Evolutionary conservation across 495 filamentous ascomycete species (phyloP).

Genomic region (Xylaria longipes): DNA sequence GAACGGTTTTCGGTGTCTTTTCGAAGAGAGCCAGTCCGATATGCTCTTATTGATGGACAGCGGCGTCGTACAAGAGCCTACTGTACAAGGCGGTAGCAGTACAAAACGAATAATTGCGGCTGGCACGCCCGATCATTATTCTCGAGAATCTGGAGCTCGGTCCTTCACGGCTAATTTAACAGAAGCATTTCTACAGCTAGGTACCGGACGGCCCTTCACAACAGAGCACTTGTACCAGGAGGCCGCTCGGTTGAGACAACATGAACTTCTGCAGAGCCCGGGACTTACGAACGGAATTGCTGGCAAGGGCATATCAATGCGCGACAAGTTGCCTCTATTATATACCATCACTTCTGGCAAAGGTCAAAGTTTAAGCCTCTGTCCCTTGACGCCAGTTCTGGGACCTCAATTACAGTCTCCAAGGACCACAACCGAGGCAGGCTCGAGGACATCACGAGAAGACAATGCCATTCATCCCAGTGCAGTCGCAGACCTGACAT

Average conservation of each 20-base stretch:
- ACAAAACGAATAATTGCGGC: constrained; percentile 63
- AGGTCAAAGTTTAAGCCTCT: constrained; percentile 53
- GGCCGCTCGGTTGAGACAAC: constrained; percentile 48
- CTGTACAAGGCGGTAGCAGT: constrained; percentile 51
- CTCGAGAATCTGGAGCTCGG: constrained; percentile 48
- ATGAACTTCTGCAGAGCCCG: constrained; percentile 48
- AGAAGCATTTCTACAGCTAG: constrained; percentile 55
- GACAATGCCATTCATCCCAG: constrained; percentile 47
- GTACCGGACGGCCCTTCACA: constrained; percentile 54
- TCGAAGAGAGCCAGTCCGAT: constrained; percentile 58
- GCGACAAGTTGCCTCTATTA: constrained; percentile 52
- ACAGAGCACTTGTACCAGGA: constrained; percentile 59
- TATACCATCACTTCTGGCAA: constrained; percentile 57
- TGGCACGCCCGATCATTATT: constrained; percentile 55
- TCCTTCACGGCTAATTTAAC: constrained; percentile 59
- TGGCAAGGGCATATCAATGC: constrained; percentile 40
- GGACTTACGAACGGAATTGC: constrained; percentile 50
- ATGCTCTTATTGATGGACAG: constrained; percentile 57
- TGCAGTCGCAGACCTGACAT: constrained; percentile 54
- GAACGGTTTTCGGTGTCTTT: constrained; percentile 56
- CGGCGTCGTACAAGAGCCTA: constrained; percentile 51
- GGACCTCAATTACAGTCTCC: constrained; percentile 50
- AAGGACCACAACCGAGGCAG: constrained; percentile 45
- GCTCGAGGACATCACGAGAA: constrained; percentile 42
- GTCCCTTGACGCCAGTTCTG: constrained; percentile 46